phyloP scores from a whole-genome alignment of 352 stramenopile species.

The Phytophthora lateralis region DNA sequence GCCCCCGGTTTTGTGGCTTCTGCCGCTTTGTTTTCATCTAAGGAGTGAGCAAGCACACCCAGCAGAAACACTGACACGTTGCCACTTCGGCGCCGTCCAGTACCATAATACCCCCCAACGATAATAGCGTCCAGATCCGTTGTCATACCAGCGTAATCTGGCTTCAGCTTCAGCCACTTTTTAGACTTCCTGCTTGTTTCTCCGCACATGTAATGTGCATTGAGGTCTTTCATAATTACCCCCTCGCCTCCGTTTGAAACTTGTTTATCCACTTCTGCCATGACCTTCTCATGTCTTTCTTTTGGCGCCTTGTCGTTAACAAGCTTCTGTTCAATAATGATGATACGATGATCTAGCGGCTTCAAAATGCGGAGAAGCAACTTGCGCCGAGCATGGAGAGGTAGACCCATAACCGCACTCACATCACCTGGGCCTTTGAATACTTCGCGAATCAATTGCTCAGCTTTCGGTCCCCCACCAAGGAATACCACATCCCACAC shows the following conservation, averaged over 20 bases:
- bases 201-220: conserved; percentile 89
- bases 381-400: conserved; percentile 60
- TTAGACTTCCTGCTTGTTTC: conserved; percentile 79
- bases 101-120: conserved; percentile 83
- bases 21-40: conserved; percentile 56
- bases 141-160: conserved; percentile 87
- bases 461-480: conserved; percentile 43
- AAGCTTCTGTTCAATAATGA: conserved; percentile 82
- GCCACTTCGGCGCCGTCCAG: conserved; percentile 70
- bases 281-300: conserved; percentile 79
- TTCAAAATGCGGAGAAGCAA: conserved; percentile 72
- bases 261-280: conserved; percentile 80
- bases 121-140: conserved; percentile 84
- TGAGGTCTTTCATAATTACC: conserved; percentile 86
- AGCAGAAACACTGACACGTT: conserved; percentile 86
- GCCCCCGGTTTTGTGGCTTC: conserved; percentile 55
- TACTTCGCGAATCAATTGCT: conserved; percentile 66
- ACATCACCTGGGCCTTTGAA: conserved; percentile 62
- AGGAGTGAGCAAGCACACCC: conserved; percentile 62
- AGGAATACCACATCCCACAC: conserved; percentile 88
- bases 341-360: conserved; percentile 73
- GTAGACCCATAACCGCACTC: conserved; percentile 76
- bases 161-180: conserved; percentile 89
- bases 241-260: conserved; percentile 80
- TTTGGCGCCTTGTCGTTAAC: conserved; percentile 78